These are phyloP conservation scores for Xerocomellus dryophilus DNA, from an alignment of 768 basidiomycete species.

Conservation along the genomic window DNA sequence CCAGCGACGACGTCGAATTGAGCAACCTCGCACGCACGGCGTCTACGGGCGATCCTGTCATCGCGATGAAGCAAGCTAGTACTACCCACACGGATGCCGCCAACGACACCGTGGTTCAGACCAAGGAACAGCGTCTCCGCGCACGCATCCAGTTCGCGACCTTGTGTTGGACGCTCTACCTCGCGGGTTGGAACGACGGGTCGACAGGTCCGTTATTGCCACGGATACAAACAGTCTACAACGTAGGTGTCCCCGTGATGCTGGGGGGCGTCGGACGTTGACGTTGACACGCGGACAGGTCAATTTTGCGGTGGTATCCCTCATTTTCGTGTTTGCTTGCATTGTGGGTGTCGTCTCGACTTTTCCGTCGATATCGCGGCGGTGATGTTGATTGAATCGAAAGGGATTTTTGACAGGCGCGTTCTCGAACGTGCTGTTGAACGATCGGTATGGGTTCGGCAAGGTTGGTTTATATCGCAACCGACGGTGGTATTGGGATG, in stretches of 20 bases:
- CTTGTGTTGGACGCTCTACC: slow-evolving; percentile 35
- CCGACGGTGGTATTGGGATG: neutral
- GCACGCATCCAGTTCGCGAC: slow-evolving; percentile 32
- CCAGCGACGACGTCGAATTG: slow-evolving; percentile 9
- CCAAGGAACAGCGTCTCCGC: slow-evolving; percentile 21
- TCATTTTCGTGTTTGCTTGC: slow-evolving; percentile 43
- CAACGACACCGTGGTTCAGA: slow-evolving; percentile 1
- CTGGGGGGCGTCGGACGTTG: neutral
- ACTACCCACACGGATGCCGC: neutral
- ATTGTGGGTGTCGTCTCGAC: slow-evolving; percentile 24
- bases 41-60: neutral
- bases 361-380: neutral
- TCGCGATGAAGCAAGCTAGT: neutral
- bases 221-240: slow-evolving; percentile 36
- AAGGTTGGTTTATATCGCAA: slow-evolving; percentile 21
- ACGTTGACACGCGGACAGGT: slow-evolving; percentile 25
- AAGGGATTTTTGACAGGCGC: slow-evolving; percentile 36
- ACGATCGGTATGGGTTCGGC: slow-evolving; percentile 34
- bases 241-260: slow-evolving; percentile 21
- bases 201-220: slow-evolving; percentile 39
- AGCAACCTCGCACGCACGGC: slow-evolving; percentile 2
- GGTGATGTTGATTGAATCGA: neutral
- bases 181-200: slow-evolving; percentile 40
- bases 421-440: slow-evolving; percentile 28
- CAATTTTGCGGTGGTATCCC: slow-evolving; percentile 39